Base-by-base conservation (phyloP, 1,284 basidiomycete species). In the Leccinum pachyderme region DNA sequence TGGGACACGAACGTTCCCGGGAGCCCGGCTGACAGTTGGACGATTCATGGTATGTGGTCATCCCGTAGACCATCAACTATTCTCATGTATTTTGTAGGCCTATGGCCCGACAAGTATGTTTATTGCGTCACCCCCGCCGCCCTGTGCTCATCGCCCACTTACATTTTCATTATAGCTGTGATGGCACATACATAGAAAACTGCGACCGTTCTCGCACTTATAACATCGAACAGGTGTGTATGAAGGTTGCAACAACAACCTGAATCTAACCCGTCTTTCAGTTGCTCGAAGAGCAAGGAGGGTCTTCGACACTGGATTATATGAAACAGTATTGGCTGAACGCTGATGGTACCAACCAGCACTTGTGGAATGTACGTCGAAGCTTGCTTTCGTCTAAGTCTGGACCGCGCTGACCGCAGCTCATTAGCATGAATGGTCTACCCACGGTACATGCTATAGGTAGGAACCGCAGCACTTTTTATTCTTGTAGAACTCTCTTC, bases 361-460 rank as follows among this genome's bases (percentile, higher is more conserved):
- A 77, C 44, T 82, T 90, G 63, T 90, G 87, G 87, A 84, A 85
- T 78, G 86, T 86, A 57, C 35, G 80, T 55, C 2, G 22, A n/a
- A 11, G 7, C 2, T 31, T 29, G n/a, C 5, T 24, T 18, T 39
- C 32, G 37, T 29, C 9, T 18, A 7, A 24, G 31, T 18, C 9
- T 18, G n/a, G 7, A 44, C 25, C 6, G 13, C 18, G 25, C 45
- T 58, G 68, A 58, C 32, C 15, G 7, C 25, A 39, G 50, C 44
- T 18, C 52, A 76, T 22, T 29, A 63, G 83, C 86, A 88, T 60
- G 87, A 88, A 67, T 89, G 86, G 87, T 60, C 73, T 22, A 82
- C 74, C 15, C 89, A 91, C 61, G 89, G 89, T 11, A 91, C 89
- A 15, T 91, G 89, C 68, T 81, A 81, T 72, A 84, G 82, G 82